These are phyloP conservation scores for Oryza coarctata DNA, from an alignment of 176 grass and related monocot species.

Conservation along the genomic window DNA sequence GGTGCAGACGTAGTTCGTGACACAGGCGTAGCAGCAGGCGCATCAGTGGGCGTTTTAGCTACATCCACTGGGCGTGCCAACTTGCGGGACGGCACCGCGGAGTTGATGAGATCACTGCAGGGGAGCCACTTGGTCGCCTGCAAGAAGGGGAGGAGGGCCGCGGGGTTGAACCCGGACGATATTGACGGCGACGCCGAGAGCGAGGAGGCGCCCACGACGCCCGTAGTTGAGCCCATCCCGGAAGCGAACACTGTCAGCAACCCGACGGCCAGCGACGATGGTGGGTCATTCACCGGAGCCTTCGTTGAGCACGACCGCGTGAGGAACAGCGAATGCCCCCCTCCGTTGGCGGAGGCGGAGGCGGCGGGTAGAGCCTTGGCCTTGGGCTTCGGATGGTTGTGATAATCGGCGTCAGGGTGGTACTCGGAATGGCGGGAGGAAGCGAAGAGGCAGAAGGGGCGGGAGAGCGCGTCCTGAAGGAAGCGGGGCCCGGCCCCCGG, in stretches of 20 bases:
- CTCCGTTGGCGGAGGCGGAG: background rate
- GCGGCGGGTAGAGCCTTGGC: slow-evolving; percentile 18
- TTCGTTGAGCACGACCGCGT: slow-evolving; percentile 20
- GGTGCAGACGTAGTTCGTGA: background rate
- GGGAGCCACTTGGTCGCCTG: slow-evolving; percentile 86
- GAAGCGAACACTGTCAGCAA: slow-evolving; percentile 54
- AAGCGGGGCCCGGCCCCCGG: slow-evolving; percentile 44
- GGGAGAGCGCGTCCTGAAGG: slow-evolving; percentile 56
- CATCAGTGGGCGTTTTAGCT: background rate
- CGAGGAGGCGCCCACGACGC: slow-evolving; percentile 19
- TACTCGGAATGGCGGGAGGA: slow-evolving; percentile 35
- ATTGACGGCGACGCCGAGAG: slow-evolving; percentile 60
- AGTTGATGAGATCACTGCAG: slow-evolving; percentile 59
- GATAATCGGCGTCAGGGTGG: slow-evolving; percentile 29
- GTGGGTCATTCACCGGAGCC: slow-evolving; percentile 18
- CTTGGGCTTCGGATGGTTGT: slow-evolving; percentile 42
- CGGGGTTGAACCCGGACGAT: slow-evolving; percentile 61
- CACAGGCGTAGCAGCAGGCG: background rate
- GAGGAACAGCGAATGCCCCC: slow-evolving; percentile 21
- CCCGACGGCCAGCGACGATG: slow-evolving; percentile 41
- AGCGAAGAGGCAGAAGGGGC: slow-evolving; percentile 58
- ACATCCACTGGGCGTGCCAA: slow-evolving; percentile 20
- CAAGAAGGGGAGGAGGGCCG: slow-evolving; percentile 72
- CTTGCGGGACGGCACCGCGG: slow-evolving; percentile 5
- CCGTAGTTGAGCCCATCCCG: slow-evolving; percentile 37